Base-by-base conservation (phyloP, 306 rosid genomes). In the Trifolium fragiferum region DNA sequence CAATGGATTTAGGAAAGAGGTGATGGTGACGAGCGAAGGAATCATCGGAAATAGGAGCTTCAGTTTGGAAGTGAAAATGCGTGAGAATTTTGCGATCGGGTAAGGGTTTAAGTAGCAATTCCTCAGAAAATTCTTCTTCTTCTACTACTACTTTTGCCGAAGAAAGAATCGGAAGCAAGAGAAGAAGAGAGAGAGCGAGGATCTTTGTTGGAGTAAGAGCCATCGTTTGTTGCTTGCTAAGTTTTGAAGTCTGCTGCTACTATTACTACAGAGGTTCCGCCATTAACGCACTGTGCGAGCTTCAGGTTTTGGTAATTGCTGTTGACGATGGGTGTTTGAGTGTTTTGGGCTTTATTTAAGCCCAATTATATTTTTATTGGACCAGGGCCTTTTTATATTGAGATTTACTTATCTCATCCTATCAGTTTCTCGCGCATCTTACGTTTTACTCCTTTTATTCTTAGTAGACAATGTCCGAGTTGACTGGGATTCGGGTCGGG, bases 11-110 rank as follows among this genome's bases (percentile, higher is more conserved):
- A 44, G 99, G 97, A 78, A 94, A 94, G 58, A 94, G 85, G n/a
- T 87, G 96, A 78, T 94, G 96, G 73, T 94, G 95, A 80, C 81
- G 93, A 18, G 92, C 90, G 81, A 85, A 76, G 57, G 91, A 82
- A 57, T 80, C 72, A 32, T 77, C 80, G 53, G 84, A 25, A 81
- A 68, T 63, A 35, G 93, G 84, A 75, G 95, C 90, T 76, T 80
- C 85, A 78, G 71, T 88, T 67, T 80, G 85, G 82, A 94, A 92
- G 67, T 88, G 88, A 76, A 94, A 94, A 84, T 94, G 93, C 3
- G 95, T 86, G 12, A 94, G 90, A n/a, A 94, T 84, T 69, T 92
- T 94, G 72, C 93, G 93, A 85, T 92, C 97, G 47, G 96, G 96
- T 10, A 92, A 85, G 41, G 97, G 97, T 59, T 87, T 90, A 41